Conservation (phyloP, 495 filamentous ascomycete species). For the Aspergillus conjunctus region DNA sequence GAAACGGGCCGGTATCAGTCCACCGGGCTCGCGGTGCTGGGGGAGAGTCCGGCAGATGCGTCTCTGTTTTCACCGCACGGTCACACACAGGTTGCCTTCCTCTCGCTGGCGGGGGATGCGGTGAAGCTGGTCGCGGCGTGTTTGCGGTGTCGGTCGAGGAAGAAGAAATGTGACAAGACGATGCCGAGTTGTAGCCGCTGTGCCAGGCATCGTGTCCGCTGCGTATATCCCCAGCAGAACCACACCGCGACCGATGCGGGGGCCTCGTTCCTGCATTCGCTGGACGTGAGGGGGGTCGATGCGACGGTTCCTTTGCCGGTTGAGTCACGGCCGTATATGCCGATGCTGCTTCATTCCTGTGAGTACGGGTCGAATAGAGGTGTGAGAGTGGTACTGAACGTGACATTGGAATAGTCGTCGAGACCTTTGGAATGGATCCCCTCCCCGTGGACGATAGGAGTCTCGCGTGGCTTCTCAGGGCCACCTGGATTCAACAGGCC, state of each 20-base stretch:
- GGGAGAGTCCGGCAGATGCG: not conserved
- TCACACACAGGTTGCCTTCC: not conserved
- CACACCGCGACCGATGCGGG: not conserved
- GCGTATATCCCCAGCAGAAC: not conserved
- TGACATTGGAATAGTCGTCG: no score
- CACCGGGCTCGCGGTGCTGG: not conserved
- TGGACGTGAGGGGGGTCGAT: conserved; percentile 1
- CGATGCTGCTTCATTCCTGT: conserved; percentile 8
- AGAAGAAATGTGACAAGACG: not conserved
- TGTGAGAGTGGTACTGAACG: no score
- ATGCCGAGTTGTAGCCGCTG: not conserved
- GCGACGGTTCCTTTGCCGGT: not conserved
- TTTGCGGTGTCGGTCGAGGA: conserved; percentile 1
- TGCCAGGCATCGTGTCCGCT: not conserved
- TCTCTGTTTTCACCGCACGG: not conserved
- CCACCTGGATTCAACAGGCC: not conserved
- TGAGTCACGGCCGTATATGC: not conserved
- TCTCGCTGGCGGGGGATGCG: not conserved
- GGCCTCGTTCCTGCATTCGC: not conserved
- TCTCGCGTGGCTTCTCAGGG: not conserved
- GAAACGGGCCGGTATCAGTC: not conserved
- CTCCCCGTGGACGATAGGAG: conserved; percentile 1
- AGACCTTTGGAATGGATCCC: conserved; percentile 6
- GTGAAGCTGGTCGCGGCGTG: not conserved
- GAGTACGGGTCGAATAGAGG: no score